A percentile compares a stretch with the other conserved stretches of the same genome.
phyloP scores from a whole-genome alignment of 2,329 filamentous ascomycete genomes.

The Tolypocladium album region DNA sequence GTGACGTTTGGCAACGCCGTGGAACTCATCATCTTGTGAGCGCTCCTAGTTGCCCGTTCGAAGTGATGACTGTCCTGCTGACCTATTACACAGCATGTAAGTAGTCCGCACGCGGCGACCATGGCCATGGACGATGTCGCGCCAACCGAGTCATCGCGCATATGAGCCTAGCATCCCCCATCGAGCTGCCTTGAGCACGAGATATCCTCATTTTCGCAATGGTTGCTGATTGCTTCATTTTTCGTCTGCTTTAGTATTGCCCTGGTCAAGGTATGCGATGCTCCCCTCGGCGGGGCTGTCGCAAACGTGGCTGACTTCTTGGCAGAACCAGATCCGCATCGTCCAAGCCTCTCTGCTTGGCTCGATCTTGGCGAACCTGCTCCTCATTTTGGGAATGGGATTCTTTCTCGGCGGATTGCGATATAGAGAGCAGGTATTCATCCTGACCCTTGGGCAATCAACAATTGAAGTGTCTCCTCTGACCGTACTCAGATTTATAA shows the following conservation, averaged over 20 bases:
- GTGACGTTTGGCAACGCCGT: slow-evolving; percentile 73
- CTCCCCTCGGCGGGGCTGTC: neutral
- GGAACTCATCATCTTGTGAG: slow-evolving; percentile 66
- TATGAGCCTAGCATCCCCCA: neutral
- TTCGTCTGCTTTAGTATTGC: slow-evolving; percentile 49
- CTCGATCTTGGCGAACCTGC: slow-evolving; percentile 78
- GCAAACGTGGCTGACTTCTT: neutral
- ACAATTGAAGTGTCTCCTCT: neutral
- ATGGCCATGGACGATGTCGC: neutral
- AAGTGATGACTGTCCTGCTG: neutral
- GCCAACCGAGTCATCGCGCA: neutral
- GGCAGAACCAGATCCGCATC: slow-evolving; percentile 69
- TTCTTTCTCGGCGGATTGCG: slow-evolving; percentile 80
- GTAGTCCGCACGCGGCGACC: slow-evolving; percentile 14
- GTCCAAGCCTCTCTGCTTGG: slow-evolving; percentile 85
- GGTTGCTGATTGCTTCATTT: neutral
- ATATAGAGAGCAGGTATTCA: slow-evolving; percentile 60
- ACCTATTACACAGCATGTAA: slow-evolving; percentile 36
- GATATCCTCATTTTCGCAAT: neutral
- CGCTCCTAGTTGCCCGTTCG: neutral
- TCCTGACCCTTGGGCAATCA: neutral
- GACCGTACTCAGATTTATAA: slow-evolving; percentile 61
- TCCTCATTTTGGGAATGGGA: slow-evolving; percentile 85
- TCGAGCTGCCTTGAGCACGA: too few species aligned
- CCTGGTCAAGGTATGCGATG: slow-evolving; percentile 45